phyloP scores from a whole-genome alignment of 2,329 filamentous ascomycete genomes.

The Ophiostoma fasciatum region DNA sequence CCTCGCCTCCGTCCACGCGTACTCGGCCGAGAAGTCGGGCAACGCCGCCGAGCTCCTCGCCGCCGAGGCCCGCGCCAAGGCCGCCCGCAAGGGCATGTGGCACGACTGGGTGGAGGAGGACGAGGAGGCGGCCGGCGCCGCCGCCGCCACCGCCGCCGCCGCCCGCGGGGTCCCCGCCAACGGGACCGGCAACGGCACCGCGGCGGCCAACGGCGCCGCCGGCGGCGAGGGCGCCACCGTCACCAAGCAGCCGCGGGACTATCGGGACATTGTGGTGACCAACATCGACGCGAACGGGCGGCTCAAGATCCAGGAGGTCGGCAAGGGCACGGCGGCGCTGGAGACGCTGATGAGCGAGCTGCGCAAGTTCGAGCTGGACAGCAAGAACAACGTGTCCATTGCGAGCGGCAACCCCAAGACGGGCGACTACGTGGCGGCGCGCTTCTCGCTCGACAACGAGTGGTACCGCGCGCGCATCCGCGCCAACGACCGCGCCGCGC shows the following conservation, averaged over 20 bases:
- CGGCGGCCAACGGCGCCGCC: constrained; percentile 29
- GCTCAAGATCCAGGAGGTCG: constrained; percentile 84
- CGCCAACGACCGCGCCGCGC: constrained; percentile 80
- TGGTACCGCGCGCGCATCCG: constrained; percentile 92
- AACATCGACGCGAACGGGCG: constrained; percentile 71
- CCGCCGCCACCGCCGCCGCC: constrained; percentile 28
- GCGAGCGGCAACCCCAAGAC: constrained; percentile 69
- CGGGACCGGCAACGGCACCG: constrained; percentile 31
- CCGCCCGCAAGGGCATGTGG: constrained; percentile 78
- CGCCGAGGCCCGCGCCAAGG: constrained; percentile 81
- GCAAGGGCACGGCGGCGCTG: constrained; percentile 69
- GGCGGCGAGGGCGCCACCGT: constrained; percentile 30
- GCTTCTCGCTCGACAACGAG: constrained; percentile 75
- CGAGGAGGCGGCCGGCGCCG: constrained; percentile 36
- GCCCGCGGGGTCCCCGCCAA: constrained; percentile 26
- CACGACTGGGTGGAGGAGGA: constrained; percentile 90
- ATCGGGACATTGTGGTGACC: constrained; percentile 85
- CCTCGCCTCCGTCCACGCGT: constrained; percentile 78
- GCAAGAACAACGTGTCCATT: constrained; percentile 62
- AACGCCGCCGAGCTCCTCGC: constrained; percentile 76
- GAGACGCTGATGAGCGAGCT: constrained; percentile 85
- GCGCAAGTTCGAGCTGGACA: constrained; percentile 76
- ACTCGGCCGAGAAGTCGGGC: constrained; percentile 90
- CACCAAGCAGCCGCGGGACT: constrained; percentile 61
- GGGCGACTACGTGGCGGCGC: constrained; percentile 80